Conservation (phyloP, 495 filamentous ascomycete genomes). For the Aspergillus haitiensis region DNA sequence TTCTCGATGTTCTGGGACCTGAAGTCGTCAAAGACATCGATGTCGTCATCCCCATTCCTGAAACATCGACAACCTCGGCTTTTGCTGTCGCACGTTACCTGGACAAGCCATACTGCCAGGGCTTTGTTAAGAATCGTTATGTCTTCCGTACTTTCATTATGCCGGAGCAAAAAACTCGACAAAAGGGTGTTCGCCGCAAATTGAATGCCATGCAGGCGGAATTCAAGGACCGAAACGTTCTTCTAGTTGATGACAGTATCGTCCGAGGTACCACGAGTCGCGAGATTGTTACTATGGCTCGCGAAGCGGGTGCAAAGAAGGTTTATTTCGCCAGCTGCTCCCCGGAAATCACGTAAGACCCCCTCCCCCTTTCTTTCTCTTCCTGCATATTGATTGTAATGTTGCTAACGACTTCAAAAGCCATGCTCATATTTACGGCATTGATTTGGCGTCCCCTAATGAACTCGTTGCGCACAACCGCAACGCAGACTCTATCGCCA, state of each 20-base stretch:
- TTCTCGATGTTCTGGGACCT: slow-evolving; percentile 69
- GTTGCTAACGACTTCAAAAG: slow-evolving; percentile 31
- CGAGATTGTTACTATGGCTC: slow-evolving; percentile 92
- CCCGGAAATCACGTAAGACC: slow-evolving; percentile 70
- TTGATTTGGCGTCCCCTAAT: slow-evolving; percentile 78
- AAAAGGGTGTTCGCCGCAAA: slow-evolving; percentile 60
- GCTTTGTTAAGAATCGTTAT: slow-evolving; percentile 93
- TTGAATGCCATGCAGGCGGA: slow-evolving; percentile 84
- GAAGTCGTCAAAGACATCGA: slow-evolving; percentile 83
- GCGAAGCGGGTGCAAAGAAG: slow-evolving; percentile 85
- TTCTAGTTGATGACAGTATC: slow-evolving; percentile 90
- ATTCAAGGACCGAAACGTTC: slow-evolving; percentile 80
- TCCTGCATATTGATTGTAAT: not conserved
- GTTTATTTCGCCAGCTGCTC: slow-evolving; percentile 89
- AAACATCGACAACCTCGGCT: slow-evolving; percentile 83
- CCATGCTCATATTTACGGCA: slow-evolving; percentile 79
- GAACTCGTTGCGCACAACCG: slow-evolving; percentile 86
- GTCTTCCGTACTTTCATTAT: slow-evolving; percentile 97
- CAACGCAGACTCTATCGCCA: slow-evolving; percentile 64
- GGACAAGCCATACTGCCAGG: slow-evolving; percentile 78
- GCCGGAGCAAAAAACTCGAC: slow-evolving; percentile 79
- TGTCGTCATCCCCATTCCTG: slow-evolving; percentile 85
- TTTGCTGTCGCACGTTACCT: slow-evolving; percentile 74
- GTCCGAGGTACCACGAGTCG: slow-evolving; percentile 88
- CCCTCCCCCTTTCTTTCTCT: not conserved